These are phyloP conservation scores for Solanum chacoense DNA, from an alignment of 305 asterid genomes.

Conservation along the genomic window DNA sequence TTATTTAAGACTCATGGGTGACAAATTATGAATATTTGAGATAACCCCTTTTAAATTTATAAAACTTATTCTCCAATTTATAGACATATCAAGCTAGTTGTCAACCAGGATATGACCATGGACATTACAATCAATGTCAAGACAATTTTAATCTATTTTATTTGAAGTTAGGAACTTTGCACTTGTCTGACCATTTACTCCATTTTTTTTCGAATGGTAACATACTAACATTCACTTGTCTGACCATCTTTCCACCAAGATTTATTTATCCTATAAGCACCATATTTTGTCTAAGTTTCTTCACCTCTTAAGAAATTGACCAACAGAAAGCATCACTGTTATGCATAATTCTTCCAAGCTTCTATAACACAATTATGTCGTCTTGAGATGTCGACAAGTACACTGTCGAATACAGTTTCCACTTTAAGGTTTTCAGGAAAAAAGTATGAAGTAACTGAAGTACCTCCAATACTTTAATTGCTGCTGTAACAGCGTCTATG, in stretches of 20 bases:
- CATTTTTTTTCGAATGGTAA: not conserved
- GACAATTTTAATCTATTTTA: not conserved
- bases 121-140: not conserved
- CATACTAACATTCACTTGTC: not conserved
- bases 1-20: not conserved
- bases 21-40: not conserved
- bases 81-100: not conserved
- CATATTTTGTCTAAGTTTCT: not conserved
- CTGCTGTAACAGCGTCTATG: slow-evolving; percentile 78
- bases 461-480: slow-evolving; percentile 84
- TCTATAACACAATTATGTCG: not conserved
- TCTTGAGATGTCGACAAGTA: not conserved
- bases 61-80: not conserved
- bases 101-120: not conserved
- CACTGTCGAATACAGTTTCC: not conserved
- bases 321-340: not conserved
- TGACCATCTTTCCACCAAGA: not conserved
- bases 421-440: not conserved
- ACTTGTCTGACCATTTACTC: not conserved
- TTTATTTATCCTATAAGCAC: not conserved
- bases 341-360: not conserved
- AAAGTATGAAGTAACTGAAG: not conserved
- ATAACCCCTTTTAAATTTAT: not conserved
- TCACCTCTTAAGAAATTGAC: not conserved
- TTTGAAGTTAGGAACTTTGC: not conserved